These are phyloP conservation scores for Aspergillus niger DNA, from an alignment of 2,329 filamentous ascomycete species.

Conservation along the genomic window DNA sequence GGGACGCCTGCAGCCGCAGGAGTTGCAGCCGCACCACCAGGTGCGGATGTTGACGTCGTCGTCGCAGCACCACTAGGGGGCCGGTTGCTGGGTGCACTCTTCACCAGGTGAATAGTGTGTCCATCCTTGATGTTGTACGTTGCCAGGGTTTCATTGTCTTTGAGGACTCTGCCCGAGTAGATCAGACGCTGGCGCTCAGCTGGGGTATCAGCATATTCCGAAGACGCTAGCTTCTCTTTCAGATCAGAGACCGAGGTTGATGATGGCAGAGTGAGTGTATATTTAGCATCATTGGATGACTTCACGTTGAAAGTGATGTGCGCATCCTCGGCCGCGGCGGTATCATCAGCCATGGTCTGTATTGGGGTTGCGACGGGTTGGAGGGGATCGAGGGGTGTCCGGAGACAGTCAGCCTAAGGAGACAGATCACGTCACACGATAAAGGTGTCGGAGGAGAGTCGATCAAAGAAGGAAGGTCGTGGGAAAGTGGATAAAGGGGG, in stretches of 20 bases:
- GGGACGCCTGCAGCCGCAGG: slow-evolving; percentile 46
- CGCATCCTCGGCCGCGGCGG: slow-evolving; percentile 59
- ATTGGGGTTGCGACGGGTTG: slow-evolving; percentile 6
- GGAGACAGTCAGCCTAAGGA: slow-evolving; percentile 7
- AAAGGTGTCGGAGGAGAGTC: neutral
- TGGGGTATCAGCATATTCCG: slow-evolving; percentile 83
- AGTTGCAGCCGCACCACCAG: slow-evolving; percentile 34
- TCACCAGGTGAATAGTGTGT: slow-evolving; percentile 95
- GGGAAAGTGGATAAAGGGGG: neutral
- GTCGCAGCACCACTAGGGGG: slow-evolving; percentile 59
- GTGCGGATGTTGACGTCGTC: slow-evolving; percentile 40
- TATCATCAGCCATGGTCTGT: slow-evolving; percentile 44
- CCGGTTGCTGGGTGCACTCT: slow-evolving; percentile 87
- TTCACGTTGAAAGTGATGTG: slow-evolving; percentile 97
- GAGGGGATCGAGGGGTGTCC: slow-evolving; percentile 12
- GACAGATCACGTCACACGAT: slow-evolving; percentile 15
- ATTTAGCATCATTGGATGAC: slow-evolving; percentile 86
- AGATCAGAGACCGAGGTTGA: slow-evolving; percentile 79
- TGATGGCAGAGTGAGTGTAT: slow-evolving; percentile 76
- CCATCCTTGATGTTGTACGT: slow-evolving; percentile 94
- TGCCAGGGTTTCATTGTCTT: slow-evolving; percentile 83
- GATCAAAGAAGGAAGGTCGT: neutral
- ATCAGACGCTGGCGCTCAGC: slow-evolving; percentile 90
- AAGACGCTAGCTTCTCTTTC: slow-evolving; percentile 80
- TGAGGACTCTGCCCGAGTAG: slow-evolving; percentile 95